phyloP scores from a whole-genome alignment of 1,139 yeast genomes.

The Geotrichum siamense region DNA sequence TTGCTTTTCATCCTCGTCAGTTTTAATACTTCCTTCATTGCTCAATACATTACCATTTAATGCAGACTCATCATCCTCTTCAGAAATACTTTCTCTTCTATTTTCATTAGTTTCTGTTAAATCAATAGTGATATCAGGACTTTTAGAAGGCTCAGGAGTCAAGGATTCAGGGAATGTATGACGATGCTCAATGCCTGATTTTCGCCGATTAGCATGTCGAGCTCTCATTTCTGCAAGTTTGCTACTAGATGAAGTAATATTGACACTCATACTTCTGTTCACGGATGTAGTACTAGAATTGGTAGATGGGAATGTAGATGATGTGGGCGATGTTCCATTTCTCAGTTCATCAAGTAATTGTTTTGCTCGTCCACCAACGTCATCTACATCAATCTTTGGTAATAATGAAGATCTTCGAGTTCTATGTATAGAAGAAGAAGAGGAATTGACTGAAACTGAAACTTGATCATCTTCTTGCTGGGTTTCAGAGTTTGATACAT shows the following conservation, averaged over 20 bases:
- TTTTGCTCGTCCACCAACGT: conserved; percentile 55
- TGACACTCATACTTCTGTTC: conserved; percentile 1
- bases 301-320: conserved; percentile 1
- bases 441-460: not conserved
- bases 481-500: not conserved
- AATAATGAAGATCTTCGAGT: conserved; percentile 1
- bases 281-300: not conserved
- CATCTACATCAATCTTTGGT: conserved; percentile 41
- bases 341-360: conserved; percentile 52
- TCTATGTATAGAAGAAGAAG: not conserved
- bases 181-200: conserved; percentile 4
- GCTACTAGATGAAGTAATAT: conserved; percentile 4
- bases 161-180: conserved; percentile 4
- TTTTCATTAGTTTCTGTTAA: too few species aligned
- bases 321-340: conserved; percentile 29
- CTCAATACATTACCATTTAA: not conserved
- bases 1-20: not conserved
- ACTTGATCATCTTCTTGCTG: not conserved
- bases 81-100: not conserved
- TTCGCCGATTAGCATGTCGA: conserved; percentile 17
- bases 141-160: not conserved
- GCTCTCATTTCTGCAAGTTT: conserved; percentile 19
- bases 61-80: not conserved
- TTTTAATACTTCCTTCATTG: not conserved
- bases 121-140: too few species aligned